Evolutionary conservation across 2,329 filamentous ascomycete genomes (phyloP).

Genomic region (Fusarium algeriense): DNA sequence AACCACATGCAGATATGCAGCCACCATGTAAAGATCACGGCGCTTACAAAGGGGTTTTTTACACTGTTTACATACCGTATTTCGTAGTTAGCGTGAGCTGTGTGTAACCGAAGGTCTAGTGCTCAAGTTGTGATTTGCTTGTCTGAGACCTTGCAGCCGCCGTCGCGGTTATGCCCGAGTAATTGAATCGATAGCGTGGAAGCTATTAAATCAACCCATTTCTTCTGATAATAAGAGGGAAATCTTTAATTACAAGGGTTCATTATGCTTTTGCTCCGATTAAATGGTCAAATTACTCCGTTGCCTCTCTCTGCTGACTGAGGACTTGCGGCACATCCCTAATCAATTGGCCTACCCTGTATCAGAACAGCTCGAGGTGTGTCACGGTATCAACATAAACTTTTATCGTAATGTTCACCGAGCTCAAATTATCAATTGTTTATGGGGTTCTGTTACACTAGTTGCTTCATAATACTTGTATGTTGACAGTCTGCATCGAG

Average conservation of each 20-base stretch:
- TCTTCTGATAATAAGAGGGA: background rate
- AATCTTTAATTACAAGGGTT: background rate
- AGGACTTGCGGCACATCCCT: background rate
- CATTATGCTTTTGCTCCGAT: background rate
- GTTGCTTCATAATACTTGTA: background rate
- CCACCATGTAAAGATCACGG: slow-evolving; percentile 15
- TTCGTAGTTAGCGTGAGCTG: slow-evolving; percentile 10
- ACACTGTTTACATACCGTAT: background rate
- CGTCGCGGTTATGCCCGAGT: slow-evolving; percentile 27
- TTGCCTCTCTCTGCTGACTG: background rate
- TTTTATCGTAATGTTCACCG: background rate
- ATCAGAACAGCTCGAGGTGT: background rate
- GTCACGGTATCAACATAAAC: background rate
- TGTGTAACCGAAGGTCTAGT: slow-evolving; percentile 25
- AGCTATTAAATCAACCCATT: slow-evolving; percentile 1
- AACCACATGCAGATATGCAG: slow-evolving; percentile 21
- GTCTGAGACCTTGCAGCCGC: slow-evolving; percentile 29
- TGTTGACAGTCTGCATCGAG: background rate
- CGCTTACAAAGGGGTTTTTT: slow-evolving; percentile 24
- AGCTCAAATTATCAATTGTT: background rate
- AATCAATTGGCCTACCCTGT: background rate
- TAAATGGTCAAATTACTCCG: background rate
- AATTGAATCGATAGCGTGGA: background rate
- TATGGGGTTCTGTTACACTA: background rate
- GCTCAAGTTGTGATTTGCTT: slow-evolving; percentile 25